phyloP scores from a whole-genome alignment of 2,329 filamentous ascomycete species.

The Aspergillus amoenus region DNA sequence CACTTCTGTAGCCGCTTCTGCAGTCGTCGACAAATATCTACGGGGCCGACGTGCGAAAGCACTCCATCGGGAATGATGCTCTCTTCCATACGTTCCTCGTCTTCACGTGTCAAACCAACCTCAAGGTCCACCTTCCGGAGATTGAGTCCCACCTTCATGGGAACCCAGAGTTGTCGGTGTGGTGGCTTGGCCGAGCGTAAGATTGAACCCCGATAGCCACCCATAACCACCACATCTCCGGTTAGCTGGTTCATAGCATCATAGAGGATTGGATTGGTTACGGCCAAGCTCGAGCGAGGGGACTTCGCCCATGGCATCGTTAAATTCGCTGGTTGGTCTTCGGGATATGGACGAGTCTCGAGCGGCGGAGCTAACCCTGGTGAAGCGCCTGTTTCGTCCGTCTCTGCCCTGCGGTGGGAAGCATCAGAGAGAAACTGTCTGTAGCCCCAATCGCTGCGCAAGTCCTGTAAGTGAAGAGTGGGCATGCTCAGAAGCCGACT shows the following conservation, averaged over 20 bases:
- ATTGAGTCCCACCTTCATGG: slow-evolving; percentile 88
- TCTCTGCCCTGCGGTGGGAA: slow-evolving; percentile 17
- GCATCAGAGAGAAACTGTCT: slow-evolving; percentile 33
- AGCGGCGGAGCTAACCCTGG: neutral
- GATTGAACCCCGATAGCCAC: slow-evolving; percentile 89
- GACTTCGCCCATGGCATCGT: slow-evolving; percentile 17
- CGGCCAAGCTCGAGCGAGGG: slow-evolving; percentile 24
- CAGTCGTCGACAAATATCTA: slow-evolving; percentile 81
- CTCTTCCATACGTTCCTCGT: slow-evolving; percentile 79
- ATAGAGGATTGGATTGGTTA: slow-evolving; percentile 50
- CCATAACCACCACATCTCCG: slow-evolving; percentile 84
- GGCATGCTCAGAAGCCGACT: slow-evolving; percentile 60
- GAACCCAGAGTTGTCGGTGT: slow-evolving; percentile 88
- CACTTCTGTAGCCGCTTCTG: slow-evolving; percentile 74
- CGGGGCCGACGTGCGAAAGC: slow-evolving; percentile 85
- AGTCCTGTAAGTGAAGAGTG: slow-evolving; percentile 41
- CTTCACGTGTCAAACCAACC: slow-evolving; percentile 75
- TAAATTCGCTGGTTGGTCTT: neutral
- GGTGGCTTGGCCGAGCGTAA: slow-evolving; percentile 78
- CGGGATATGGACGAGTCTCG: neutral
- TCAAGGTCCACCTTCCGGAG: slow-evolving; percentile 89
- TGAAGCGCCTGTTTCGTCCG: slow-evolving; percentile 4
- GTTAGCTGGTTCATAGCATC: slow-evolving; percentile 66
- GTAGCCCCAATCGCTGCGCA: slow-evolving; percentile 37
- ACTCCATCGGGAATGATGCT: slow-evolving; percentile 84